A percentile compares a stretch with the other conserved stretches of the same genome.
Conservation (phyloP, 768 basidiomycete species). For the Tricholomella constricta region DNA sequence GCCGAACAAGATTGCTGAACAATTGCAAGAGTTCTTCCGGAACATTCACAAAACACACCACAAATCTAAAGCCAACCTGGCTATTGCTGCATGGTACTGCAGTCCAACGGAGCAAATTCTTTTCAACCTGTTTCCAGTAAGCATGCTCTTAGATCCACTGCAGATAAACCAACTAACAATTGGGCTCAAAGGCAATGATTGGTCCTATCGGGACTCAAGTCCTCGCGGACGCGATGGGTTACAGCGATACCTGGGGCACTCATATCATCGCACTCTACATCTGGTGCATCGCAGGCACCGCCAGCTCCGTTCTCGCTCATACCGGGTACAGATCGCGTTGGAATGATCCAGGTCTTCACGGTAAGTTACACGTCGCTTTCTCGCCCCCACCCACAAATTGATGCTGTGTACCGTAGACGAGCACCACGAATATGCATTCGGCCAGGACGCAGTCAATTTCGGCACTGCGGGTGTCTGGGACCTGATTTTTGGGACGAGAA, state of each 20-base stretch:
- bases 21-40: background rate
- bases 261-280: background rate
- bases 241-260: background rate
- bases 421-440: conserved; percentile 2
- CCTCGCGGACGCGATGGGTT: background rate
- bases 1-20: background rate
- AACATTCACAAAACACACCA: background rate
- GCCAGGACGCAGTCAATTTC: background rate
- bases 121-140: background rate
- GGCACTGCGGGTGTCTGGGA: conserved; percentile 1
- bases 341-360: background rate
- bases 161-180: background rate
- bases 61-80: background rate
- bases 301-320: background rate
- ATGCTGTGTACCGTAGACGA: background rate
- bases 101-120: background rate
- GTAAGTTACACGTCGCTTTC: background rate
- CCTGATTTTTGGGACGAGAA: background rate
- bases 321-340: background rate
- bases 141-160: background rate
- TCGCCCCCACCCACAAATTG: background rate
- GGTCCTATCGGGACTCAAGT: background rate
- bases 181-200: background rate
- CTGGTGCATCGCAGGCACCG: background rate
- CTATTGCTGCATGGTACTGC: background rate